Base-by-base conservation (phyloP, 345 rosid species). In the Noccaea caerulescens region DNA sequence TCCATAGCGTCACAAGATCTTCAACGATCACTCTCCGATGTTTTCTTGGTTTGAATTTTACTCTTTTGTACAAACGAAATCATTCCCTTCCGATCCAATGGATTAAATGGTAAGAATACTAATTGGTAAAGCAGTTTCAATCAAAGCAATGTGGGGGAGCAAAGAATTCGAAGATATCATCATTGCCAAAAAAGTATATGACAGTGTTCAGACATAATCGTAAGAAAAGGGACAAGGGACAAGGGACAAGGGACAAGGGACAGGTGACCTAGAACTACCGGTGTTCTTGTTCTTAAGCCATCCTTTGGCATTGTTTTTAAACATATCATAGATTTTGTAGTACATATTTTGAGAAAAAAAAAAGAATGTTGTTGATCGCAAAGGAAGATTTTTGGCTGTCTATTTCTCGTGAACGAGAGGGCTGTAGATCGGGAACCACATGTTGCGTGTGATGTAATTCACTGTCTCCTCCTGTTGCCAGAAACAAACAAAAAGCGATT, bases 361-460 rank as follows among this genome's bases (percentile, higher is more conserved):
- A 49, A 67, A 59, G 67, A 67, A 59, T 66, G 72, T 53, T 37
- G 58, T 8, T 58, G 62, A 66, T 58, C 32, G 16, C 34, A 74
- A 30, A 39, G 1, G 2, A 51, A 59, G 51, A 0, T 18, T n/a
- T 13, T 47, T 59, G 10, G 39, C 44, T 53, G 66, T 44, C 36
- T 11, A 93, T 75, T 93, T 88, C 84, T 94, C 93, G 25, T 88
- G 99, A 80, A 94, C 97, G 8, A 94, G 89, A 60, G 99, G 97
- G 72, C 89, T 87, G 81, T 94, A 91, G 61, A 86, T 10, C 33
- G 97, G 99, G 84, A 66, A 94, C 97, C 99, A 94, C 97, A 94
- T 94, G 74, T 79, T 80, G 34, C 78, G 67, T 13, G 74, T 83
- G 4, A 94, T 79, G 69, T 86, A 84, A 55, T 82, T 75, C 68